phyloP scores from a whole-genome alignment of 257 asterid species.

The Phtheirospermum japonicum region DNA sequence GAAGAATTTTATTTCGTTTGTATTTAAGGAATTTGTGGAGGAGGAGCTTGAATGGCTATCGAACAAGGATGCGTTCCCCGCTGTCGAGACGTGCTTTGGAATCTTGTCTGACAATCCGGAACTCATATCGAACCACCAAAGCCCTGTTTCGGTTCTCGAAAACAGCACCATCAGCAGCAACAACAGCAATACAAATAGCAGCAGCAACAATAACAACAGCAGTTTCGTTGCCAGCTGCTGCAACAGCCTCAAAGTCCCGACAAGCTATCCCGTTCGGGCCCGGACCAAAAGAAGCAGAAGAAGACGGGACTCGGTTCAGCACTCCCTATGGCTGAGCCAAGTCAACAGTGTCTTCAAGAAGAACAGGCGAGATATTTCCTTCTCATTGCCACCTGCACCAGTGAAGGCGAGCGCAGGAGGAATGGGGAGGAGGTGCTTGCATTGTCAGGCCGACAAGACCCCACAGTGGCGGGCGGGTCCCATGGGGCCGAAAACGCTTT shows the following conservation, averaged over 20 bases:
- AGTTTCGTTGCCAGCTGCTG: conserved; percentile 47
- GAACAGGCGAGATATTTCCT: conserved; percentile 19
- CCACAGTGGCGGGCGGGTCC: conserved; percentile 98
- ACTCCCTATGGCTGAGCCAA: conserved; percentile 29
- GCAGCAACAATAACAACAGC: conserved; percentile 31
- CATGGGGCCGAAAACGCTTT: conserved; percentile 76
- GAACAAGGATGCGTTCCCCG: conserved; percentile 81
- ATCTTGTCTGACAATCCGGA: conserved; percentile 47
- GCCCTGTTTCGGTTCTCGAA: conserved; percentile 78
- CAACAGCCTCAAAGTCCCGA: conserved; percentile 55
- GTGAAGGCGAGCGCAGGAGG: conserved; percentile 27
- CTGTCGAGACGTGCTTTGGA: conserved; percentile 66
- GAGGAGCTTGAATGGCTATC: conserved; percentile 89
- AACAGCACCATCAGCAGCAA: conserved; percentile 51
- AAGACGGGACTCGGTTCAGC: conserved; percentile 32
- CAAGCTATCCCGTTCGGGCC: conserved; percentile 50
- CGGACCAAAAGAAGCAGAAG: conserved; percentile 49
- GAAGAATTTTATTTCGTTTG: neutral
- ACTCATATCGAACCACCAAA: conserved; percentile 43
- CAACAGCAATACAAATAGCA: conserved; percentile 37
- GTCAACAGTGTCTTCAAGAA: conserved; percentile 29
- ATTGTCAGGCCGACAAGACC: conserved; percentile 78
- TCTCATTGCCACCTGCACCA: conserved; percentile 23
- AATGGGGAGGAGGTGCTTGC: conserved; percentile 71
- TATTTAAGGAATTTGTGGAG: conserved; percentile 43